Evolutionary conservation across 495 filamentous ascomycete genomes (phyloP).

Genomic region (Physcia stellaris): DNA sequence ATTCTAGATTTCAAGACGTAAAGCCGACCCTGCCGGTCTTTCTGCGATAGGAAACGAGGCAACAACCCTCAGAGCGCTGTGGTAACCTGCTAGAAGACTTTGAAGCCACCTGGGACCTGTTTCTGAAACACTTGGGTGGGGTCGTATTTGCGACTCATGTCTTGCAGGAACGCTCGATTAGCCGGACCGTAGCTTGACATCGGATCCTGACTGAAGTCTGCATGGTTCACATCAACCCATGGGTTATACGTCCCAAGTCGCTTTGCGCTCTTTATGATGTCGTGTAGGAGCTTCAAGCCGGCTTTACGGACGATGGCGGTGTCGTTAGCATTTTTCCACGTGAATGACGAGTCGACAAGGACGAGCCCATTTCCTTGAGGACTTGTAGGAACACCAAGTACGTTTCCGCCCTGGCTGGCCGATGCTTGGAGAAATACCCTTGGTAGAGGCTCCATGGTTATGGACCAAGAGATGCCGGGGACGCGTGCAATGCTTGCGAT

Average conservation of each 20-base stretch:
- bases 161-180: slow-evolving; percentile 19
- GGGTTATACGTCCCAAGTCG: slow-evolving; percentile 27
- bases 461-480: slow-evolving; percentile 11
- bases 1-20: no score
- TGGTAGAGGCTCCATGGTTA: slow-evolving; percentile 15
- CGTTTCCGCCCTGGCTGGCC: slow-evolving; percentile 2
- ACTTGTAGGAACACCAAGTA: slow-evolving; percentile 7
- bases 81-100: no score
- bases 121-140: slow-evolving; percentile 23
- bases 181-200: slow-evolving; percentile 23
- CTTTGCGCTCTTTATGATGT: slow-evolving; percentile 22
- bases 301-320: not conserved
- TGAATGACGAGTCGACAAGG: not conserved
- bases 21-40: no score
- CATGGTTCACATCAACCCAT: slow-evolving; percentile 44
- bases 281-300: not conserved
- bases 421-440: slow-evolving; percentile 4
- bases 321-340: slow-evolving; percentile 1
- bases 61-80: no score
- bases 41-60: no score
- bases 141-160: slow-evolving; percentile 22
- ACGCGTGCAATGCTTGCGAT: slow-evolving; percentile 7
- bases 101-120: slow-evolving; percentile 27
- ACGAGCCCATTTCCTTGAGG: not conserved
- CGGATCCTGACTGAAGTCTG: slow-evolving; percentile 23